Evolutionary conservation across 169 alveolate species (phyloP), one percentile per base, ranked within the genome.

Genomic region (Plasmodium coatneyi): DNA sequence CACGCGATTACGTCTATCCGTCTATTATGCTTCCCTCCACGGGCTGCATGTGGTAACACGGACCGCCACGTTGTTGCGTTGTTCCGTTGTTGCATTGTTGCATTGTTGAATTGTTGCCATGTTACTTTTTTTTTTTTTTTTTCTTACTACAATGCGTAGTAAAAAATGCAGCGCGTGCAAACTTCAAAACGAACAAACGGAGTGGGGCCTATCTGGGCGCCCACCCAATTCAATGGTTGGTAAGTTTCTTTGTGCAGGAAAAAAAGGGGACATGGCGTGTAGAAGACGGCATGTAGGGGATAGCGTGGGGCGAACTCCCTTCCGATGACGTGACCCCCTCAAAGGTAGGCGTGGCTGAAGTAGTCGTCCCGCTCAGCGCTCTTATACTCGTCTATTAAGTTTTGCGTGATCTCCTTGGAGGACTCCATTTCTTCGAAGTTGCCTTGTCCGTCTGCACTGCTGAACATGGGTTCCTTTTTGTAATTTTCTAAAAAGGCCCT

Each of bases 401-500:
- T 95, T 83, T 96, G 97, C 54, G 98, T 98, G 36, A 98, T 98
- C 76, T 98, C 99, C 83, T 98, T 97, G 46, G 92, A 78, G 2
- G 84, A 90, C 92, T 97, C 99, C 98, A 98, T 97, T 91, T 98
- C 99, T 56, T 97, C 98, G 82, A 98, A 95, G 56, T 97, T 96
- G 28, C 98, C 99, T 79, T 97, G 97, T 6, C 98, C 98, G 41
- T 97, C 98, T 0, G 97, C 84, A 76, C 97, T 96, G 34, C 96
- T 83, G 66, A 97, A 97, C 96, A 96, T 95, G n/a, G 97, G 96
- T 56, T 95, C 98, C 82, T 96, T 96, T 95, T 96, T 96, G 95
- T 98, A 99, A 84, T 98, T 97, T 84, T 99, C 99, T 83, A 99
- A 95, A 96, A 98, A 99, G 22, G 99, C 99, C 84, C 99, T 98